phyloP scores from a whole-genome alignment of 1,284 basidiomycete genomes.

The Ganoderma lucidum region DNA sequence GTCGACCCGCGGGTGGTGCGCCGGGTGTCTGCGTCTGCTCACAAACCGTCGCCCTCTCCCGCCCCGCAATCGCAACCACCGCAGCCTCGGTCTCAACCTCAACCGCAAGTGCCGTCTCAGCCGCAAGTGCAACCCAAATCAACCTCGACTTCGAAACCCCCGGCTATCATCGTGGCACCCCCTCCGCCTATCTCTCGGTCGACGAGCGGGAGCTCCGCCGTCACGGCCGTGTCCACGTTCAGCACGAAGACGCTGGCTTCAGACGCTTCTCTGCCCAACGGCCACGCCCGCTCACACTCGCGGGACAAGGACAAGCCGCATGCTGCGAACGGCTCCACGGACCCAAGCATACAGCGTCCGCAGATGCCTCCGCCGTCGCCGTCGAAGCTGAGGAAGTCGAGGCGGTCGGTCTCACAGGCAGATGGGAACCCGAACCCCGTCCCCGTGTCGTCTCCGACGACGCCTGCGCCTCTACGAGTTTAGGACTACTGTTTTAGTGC shows the following conservation, averaged over 20 bases:
- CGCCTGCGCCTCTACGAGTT: conserved; percentile 15
- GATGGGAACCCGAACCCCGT: conserved; percentile 12
- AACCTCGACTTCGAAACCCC: neutral
- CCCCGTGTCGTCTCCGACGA: conserved; percentile 8
- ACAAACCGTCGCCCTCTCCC: conserved; percentile 31
- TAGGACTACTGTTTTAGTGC: conserved; percentile 1
- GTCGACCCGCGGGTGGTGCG: conserved; percentile 60
- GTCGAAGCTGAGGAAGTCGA: conserved; percentile 30
- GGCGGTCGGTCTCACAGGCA: conserved; percentile 28
- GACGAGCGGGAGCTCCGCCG: conserved; percentile 23
- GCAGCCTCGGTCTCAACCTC: neutral
- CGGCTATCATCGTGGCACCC: neutral
- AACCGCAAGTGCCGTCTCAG: conserved; percentile 1
- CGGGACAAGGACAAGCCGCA: conserved; percentile 6
- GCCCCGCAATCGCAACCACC: neutral
- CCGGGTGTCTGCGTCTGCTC: conserved; percentile 54
- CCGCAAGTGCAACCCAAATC: neutral
- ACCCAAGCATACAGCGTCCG: conserved; percentile 22
- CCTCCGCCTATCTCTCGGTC: conserved; percentile 26
- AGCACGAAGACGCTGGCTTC: conserved; percentile 15
- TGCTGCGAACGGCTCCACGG: conserved; percentile 18
- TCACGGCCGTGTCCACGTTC: conserved; percentile 14
- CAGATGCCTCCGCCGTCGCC: conserved; percentile 28
- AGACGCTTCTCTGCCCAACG: conserved; percentile 14
- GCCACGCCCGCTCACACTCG: conserved; percentile 9